Percentiles rank a stretch among this genome's conserved stretches.
Conservation (phyloP, 179 eudicot species). For the Monotropa hypopitys region DNA sequence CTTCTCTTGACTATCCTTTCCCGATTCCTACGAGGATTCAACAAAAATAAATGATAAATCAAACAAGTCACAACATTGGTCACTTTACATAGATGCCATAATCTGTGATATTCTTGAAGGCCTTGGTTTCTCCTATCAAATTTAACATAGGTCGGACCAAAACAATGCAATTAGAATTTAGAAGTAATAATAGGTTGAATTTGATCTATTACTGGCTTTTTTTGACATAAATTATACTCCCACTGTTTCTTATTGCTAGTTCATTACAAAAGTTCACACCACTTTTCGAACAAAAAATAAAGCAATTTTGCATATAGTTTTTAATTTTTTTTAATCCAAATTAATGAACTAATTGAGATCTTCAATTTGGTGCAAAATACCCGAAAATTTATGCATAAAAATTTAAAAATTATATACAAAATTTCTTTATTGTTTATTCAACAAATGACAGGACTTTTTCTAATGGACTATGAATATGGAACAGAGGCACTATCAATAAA, state of each 20-base stretch:
- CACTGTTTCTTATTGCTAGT: too few relatives aligned
- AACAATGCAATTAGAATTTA: neutral
- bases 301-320: too few relatives aligned
- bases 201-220: neutral
- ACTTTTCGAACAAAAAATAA: too few relatives aligned
- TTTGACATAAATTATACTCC: neutral
- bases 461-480: too few relatives aligned
- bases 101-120: neutral
- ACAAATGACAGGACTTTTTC: too few relatives aligned
- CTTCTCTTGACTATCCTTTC: constrained; percentile 85
- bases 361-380: too few relatives aligned
- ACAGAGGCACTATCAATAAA: neutral
- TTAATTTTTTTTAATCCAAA: too few relatives aligned
- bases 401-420: too few relatives aligned
- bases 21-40: constrained; percentile 44
- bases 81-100: neutral
- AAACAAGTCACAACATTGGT: neutral
- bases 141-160: neutral
- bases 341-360: too few relatives aligned
- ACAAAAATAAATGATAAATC: neutral
- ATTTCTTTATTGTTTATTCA: too few relatives aligned
- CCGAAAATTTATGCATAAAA: too few relatives aligned
- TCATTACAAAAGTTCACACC: too few relatives aligned
- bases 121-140: constrained; percentile 1
- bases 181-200: neutral